Base-by-base conservation (phyloP, 2,329 filamentous ascomycete genomes). In the Aaosphaeria arxii region DNA sequence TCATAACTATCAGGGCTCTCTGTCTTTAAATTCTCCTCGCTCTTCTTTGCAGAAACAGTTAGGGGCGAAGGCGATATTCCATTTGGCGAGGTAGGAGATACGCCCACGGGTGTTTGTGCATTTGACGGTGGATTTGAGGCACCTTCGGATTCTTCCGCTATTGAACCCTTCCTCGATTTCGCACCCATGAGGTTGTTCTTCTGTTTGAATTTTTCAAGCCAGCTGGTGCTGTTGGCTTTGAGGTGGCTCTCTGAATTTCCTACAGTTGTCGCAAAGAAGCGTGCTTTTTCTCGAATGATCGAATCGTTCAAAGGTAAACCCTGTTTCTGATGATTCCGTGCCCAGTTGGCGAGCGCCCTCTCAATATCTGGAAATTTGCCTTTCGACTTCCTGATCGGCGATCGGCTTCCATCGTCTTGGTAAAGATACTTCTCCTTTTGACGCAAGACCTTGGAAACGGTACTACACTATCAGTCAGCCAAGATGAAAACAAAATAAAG, bases 171-270 rank as follows among this genome's bases (percentile, higher is more conserved):
- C 41, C 80, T 71, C 40, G 76, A 75, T 58, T 78, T 79, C 7
- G 78, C 72, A 35, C 78, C 76, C 56, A 76, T 69, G 7, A 86
- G 64, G 54, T 80, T 84, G 67, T 95, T 87, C 74, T 92, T 96
- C 66, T 90, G 84, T 76, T 96, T 96, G 77, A 97, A 97, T 67
- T 94, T 95, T 63, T 96, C 90, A 32, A 97, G 79, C 91, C 92
- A 96, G 57, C 79, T 85, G 30, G 83, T 77, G 57, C 83, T 94
- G 55, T 89, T 81, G 43, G 82, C 81, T 60, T 87, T 88, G 47
- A 87, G 71, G 43, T 89, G 83, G 53, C 80, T 84, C 46, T 95
- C 89, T 4, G 84, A 81, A 48, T 84, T 83, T 29, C 84, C 85
- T 32, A 86, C 87, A 28, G 83, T 87, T 38, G 81, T 85, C 9